Conservation (phyloP, 169 alveolate species). For the Plasmodium knowlesi region DNA sequence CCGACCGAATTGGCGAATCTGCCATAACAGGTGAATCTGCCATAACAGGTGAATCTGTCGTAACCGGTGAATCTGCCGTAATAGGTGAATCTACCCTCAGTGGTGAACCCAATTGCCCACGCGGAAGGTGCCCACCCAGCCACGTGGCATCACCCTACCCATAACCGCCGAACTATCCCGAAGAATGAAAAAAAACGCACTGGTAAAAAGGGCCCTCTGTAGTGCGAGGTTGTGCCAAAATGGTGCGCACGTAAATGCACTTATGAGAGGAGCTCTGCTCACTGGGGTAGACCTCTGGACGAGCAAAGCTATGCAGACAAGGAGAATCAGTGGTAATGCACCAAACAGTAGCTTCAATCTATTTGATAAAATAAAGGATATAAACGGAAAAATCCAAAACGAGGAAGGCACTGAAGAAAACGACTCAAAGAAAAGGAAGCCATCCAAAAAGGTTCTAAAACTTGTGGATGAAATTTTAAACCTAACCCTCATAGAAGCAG, state of each 20-base stretch:
- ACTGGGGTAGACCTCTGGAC: neutral
- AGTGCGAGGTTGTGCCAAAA: neutral
- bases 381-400: neutral
- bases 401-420: conserved; percentile 5
- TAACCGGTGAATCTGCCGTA: neutral
- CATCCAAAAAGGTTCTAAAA: conserved; percentile 81
- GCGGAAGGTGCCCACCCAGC: too few species aligned
- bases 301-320: neutral
- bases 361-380: conserved; percentile 33
- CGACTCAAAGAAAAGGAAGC: conserved; percentile 10
- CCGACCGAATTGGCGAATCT: neutral
- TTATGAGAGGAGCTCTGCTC: neutral
- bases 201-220: neutral
- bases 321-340: neutral
- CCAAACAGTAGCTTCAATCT: conserved; percentile 14
- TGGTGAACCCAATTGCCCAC: neutral
- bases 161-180: neutral
- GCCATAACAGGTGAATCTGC: too few species aligned
- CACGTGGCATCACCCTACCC: neutral
- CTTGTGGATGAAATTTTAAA: conserved; percentile 88
- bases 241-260: neutral
- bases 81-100: too few species aligned
- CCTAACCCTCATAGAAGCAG: conserved; percentile 89
- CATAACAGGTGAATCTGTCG: too few species aligned
- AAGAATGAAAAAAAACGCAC: neutral